Evolutionary conservation across 768 basidiomycete species (phyloP), one percentile per base, ranked within the genome.

Genomic region (Serendipita indica): DNA sequence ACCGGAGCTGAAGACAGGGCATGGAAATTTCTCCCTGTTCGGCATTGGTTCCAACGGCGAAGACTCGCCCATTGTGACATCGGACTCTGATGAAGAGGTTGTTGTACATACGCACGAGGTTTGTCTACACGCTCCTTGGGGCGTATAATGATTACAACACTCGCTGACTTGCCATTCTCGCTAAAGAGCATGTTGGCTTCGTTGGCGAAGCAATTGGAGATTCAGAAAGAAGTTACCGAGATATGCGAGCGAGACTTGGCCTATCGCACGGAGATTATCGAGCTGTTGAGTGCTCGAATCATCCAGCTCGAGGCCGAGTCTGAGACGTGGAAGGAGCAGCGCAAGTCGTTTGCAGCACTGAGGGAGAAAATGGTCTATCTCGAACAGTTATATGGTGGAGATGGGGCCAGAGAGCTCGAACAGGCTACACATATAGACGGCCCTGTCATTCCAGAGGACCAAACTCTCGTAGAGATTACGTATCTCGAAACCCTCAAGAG

Each of bases 91-190:
- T 16, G 20, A 20, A n/a, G 49, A 54, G 22, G 32, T 54, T 54
- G 32, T 54, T 27, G 49, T 54, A 4, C 32, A 54, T 54, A 54
- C 49, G 7, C 49, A 54, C 49, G 25, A 54, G 49, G 49, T 54
- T 7, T 18, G 49, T 33, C n/a, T 27, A n/a, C n/a, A n/a, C n/a
- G n/a, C n/a, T n/a, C n/a, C n/a, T n/a, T n/a, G 18, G 7, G 27
- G 41, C n/a, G 7, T 18, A 43, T 18, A 43, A n/a, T n/a, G n/a
- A 7, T 43, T 43, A 3, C 41, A 43, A 5, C 41, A 6, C 41
- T n/a, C 41, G 41, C 27, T 43, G 0, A 25, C 41, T 43, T 18
- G 27, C 41, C 18, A 18, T 43, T 43, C 41, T 43, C 18, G 41
- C 18, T 43, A 43, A 22, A 54, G 49, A 28, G 32, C 30, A 54